Conservation (phyloP, 2,329 filamentous ascomycete species). For the Penicillium janthinellum region DNA sequence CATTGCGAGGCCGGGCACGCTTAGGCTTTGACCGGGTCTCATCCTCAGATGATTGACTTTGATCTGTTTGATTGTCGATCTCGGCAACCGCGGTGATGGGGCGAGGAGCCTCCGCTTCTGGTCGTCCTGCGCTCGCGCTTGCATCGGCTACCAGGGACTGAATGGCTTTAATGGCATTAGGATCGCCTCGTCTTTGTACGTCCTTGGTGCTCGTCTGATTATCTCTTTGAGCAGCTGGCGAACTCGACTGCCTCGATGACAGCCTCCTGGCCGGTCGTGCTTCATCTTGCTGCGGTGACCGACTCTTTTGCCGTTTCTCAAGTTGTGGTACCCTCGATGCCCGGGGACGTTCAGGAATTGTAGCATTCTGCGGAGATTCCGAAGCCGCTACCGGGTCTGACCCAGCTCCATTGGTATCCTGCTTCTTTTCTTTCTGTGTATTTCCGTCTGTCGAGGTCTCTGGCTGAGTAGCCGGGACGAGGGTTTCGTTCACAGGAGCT, state of each 20-base stretch:
- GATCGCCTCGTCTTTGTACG: neutral
- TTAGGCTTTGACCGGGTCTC: neutral
- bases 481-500: neutral
- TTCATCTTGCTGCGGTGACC: conserved; percentile 8
- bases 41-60: neutral
- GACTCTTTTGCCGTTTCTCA: conserved; percentile 6
- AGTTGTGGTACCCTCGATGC: conserved; percentile 1
- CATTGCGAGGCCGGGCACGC: neutral
- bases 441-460: neutral
- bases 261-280: neutral
- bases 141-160: neutral
- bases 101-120: neutral
- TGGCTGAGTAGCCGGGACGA: neutral
- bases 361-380: neutral
- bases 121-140: neutral
- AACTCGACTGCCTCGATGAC: neutral
- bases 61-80: too few species aligned
- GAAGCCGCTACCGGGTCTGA: neutral
- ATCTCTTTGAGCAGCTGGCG: neutral
- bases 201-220: neutral
- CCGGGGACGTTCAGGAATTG: neutral
- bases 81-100: neutral
- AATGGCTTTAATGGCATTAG: neutral
- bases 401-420: neutral
- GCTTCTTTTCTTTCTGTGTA: neutral